Conservation (phyloP, 352 stramenopile genomes). For the Pythium dissotocum region DNA sequence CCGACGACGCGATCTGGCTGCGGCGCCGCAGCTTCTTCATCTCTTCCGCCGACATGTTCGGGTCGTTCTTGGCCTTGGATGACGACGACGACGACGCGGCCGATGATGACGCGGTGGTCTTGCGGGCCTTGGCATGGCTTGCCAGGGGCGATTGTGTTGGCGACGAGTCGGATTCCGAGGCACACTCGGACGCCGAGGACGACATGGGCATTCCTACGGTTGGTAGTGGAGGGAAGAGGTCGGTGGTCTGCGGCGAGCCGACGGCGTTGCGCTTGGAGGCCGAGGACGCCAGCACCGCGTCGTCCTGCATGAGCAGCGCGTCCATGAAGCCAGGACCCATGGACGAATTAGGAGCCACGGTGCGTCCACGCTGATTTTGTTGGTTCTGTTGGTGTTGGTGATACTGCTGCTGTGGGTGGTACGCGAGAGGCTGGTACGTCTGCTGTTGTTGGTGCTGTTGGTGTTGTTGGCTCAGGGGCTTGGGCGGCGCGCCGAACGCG, state of each 20-base stretch:
- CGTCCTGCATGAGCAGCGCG: slow-evolving; percentile 25
- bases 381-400: background rate
- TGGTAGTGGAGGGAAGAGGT: slow-evolving; percentile 16
- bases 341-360: background rate
- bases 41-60: slow-evolving; percentile 44
- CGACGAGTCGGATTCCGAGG: slow-evolving; percentile 2
- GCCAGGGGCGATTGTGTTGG: slow-evolving; percentile 5
- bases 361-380: background rate
- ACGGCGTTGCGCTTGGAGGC: slow-evolving; percentile 18
- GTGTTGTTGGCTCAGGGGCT: background rate
- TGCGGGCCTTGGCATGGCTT: slow-evolving; percentile 7
- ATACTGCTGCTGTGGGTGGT: slow-evolving; percentile 6
- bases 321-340: slow-evolving; percentile 21
- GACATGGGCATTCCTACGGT: background rate
- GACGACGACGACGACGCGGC: background rate
- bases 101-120: slow-evolving; percentile 11
- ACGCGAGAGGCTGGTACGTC: slow-evolving; percentile 10
- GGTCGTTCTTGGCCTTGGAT: slow-evolving; percentile 17
- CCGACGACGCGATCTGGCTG: slow-evolving; percentile 62
- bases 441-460: background rate
- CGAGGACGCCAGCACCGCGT: slow-evolving; percentile 8
- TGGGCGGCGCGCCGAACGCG: slow-evolving; percentile 14
- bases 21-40: slow-evolving; percentile 58
- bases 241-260: slow-evolving; percentile 26
- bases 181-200: slow-evolving; percentile 3